Conservation (phyloP, 805 yeast genomes). For the Kluyveromyces siamensis region DNA sequence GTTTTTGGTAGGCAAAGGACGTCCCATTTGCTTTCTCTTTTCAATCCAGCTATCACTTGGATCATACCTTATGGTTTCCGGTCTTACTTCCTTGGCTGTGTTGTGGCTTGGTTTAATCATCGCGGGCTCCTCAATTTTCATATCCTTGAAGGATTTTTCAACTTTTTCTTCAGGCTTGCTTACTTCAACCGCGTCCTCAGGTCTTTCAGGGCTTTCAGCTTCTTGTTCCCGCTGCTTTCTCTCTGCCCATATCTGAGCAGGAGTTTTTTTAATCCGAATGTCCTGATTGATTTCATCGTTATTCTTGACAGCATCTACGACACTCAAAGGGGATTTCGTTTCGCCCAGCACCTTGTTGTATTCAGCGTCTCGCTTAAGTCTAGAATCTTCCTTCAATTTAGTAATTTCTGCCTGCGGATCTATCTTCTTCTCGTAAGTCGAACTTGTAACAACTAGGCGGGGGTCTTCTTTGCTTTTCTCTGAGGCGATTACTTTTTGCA, state of each 20-base stretch:
- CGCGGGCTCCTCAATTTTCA: not conserved
- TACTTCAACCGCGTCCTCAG: slow-evolving; percentile 2
- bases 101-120: not conserved
- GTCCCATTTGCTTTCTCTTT: not conserved
- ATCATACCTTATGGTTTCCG: not conserved
- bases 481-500: slow-evolving; percentile 35
- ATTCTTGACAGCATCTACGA: not conserved
- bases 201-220: not conserved
- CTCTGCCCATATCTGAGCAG: slow-evolving; percentile 95
- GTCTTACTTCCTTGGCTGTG: not conserved
- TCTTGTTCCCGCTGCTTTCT: slow-evolving; percentile 49
- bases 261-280: slow-evolving; percentile 60
- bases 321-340: slow-evolving; percentile 25
- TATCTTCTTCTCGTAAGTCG: slow-evolving; percentile 11
- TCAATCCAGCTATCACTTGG: not conserved
- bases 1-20: not conserved
- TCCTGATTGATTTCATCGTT: slow-evolving; percentile 18
- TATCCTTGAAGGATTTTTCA: not conserved
- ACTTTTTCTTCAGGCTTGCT: not conserved
- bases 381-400: slow-evolving; percentile 28
- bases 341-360: slow-evolving; percentile 25
- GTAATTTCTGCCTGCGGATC: slow-evolving; percentile 27
- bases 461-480: slow-evolving; percentile 36
- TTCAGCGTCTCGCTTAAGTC: slow-evolving; percentile 29
- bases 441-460: slow-evolving; percentile 27